Base-by-base conservation (phyloP, 768 basidiomycete genomes). In the Macrolepiota fuliginosa region DNA sequence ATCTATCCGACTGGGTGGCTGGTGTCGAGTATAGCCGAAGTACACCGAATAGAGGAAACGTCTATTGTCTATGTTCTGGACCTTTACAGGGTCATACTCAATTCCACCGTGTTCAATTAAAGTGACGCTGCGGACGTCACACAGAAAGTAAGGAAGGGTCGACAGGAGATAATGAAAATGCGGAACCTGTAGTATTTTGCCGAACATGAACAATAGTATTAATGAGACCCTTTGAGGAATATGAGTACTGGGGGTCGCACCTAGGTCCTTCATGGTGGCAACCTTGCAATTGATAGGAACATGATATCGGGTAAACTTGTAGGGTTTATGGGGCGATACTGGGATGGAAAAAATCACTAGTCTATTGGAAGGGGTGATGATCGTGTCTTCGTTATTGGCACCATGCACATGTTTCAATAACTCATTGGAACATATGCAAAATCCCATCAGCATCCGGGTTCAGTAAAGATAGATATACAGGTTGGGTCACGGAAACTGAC, bases 131-230 rank as follows among this genome's bases (percentile, higher is more conserved):
- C 75, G 71, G 0, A 73, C 67, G 25, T 78, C 76, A 0, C 75
- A 0, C 75, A 77, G 63, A 80, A 74, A 3, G 65, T 69, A 69
- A 76, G 79, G 40, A 70, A 72, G 9, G 76, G 74, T 37, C 78
- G 71, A 57, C 82, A 83, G 19, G 82, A 80, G 25, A 74, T 75
- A 50, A 77, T 77, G 64, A 87, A 68, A 15, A 87, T 57, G 9
- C 84, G 82, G 71, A 86, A 78, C 39, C 85, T 79, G 66, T 86
- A 86, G 24, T 81, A 72, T 54, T 76, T 0, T 62, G 56, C 2
- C 67, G 61, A 47, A 86, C 82, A 58, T 77, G 54, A 13, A 53
- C 32, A 27, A 19, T 19, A 19, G 53, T 11, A 42, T 10, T 45
- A 9, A 6, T 45, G 19, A 45, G 37, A 37, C 25, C 39, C 10